Evolutionary conservation across 192 early-diverging fungal species (phyloP).

Genomic region (Coemansia javaensis): DNA sequence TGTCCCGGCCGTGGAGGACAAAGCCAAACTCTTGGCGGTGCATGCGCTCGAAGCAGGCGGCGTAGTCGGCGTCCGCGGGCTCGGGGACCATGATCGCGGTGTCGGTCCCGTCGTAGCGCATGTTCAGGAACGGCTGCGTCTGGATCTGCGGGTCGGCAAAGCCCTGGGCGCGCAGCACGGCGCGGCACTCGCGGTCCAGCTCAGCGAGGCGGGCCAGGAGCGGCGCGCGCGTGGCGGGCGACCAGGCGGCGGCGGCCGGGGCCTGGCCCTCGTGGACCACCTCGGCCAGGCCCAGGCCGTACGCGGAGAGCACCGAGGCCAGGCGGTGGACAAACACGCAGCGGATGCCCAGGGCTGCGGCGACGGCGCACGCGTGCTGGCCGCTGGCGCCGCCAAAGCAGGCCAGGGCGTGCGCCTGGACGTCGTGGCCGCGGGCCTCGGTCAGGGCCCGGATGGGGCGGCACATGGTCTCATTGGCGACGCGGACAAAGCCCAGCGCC

Average conservation of each 20-base stretch:
- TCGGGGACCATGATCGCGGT: slow-evolving; percentile 85
- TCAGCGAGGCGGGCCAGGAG: slow-evolving; percentile 53
- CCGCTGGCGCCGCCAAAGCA: slow-evolving; percentile 96
- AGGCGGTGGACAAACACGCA: slow-evolving; percentile 83
- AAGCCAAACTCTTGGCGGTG: slow-evolving; percentile 97
- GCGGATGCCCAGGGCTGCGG: slow-evolving; percentile 76
- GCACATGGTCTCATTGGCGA: slow-evolving; percentile 97
- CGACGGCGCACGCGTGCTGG: slow-evolving; percentile 95
- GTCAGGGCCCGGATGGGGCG: slow-evolving; percentile 89
- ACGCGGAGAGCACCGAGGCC: slow-evolving; percentile 90
- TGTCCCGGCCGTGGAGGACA: slow-evolving; percentile 69
- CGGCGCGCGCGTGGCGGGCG: slow-evolving; percentile 22
- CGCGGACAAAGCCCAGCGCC: slow-evolving; percentile 90
- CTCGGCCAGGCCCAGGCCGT: slow-evolving; percentile 84
- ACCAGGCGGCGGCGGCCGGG: slow-evolving; percentile 61
- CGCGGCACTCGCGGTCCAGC: slow-evolving; percentile 47
- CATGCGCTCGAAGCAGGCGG: slow-evolving; percentile 59
- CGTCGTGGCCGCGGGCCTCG: slow-evolving; percentile 87
- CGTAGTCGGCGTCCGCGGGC: slow-evolving; percentile 56
- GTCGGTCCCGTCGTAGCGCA: slow-evolving; percentile 93
- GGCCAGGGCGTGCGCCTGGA: slow-evolving; percentile 74
- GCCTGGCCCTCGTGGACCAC: slow-evolving; percentile 89
- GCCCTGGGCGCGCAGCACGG: slow-evolving; percentile 64
- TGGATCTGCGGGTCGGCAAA: slow-evolving; percentile 56
- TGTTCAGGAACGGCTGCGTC: slow-evolving; percentile 71